These are phyloP conservation scores for Monotropa hypopitys DNA, from an alignment of 179 eudicot species.

Conservation along the genomic window DNA sequence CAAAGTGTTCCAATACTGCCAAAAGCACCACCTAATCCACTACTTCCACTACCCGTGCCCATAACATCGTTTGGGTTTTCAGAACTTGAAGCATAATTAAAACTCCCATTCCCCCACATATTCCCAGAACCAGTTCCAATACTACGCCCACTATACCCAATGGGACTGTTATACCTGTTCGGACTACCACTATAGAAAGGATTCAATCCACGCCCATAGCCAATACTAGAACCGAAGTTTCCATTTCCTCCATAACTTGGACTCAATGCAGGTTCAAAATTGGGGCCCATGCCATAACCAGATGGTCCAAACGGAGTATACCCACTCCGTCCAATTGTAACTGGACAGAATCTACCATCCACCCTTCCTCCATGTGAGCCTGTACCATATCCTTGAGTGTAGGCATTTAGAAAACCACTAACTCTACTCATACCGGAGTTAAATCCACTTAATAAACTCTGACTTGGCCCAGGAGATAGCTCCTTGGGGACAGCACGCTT, in stretches of 20 bases:
- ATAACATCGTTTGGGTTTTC: conserved; percentile 24
- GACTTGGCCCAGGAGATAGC: conserved; percentile 35
- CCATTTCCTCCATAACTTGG: conserved; percentile 31
- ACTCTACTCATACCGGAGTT: conserved; percentile 28
- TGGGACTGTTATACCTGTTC: conserved; percentile 34
- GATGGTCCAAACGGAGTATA: conserved; percentile 44
- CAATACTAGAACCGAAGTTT: conserved; percentile 25
- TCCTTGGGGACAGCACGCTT: conserved; percentile 57
- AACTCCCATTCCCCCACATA: conserved; percentile 49
- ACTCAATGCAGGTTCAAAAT: conserved; percentile 13
- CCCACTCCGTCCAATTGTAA: conserved; percentile 43
- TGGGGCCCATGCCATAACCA: conserved; percentile 14
- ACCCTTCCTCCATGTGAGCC: conserved; percentile 39
- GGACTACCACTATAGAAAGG: conserved; percentile 36
- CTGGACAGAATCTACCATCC: conserved; percentile 56
- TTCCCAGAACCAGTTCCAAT: conserved; percentile 39
- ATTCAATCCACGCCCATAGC: conserved; percentile 51
- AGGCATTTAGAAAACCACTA: conserved; percentile 27
- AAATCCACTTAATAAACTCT: conserved; percentile 22
- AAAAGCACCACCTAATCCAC: conserved; percentile 24
- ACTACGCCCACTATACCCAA: conserved; percentile 22
- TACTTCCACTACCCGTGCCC: conserved; percentile 34
- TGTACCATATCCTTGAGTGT: conserved; percentile 38
- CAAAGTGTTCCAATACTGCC: conserved; percentile 44
- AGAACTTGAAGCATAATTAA: conserved; percentile 30